Conservation (phyloP, 805 yeast genomes). For the Scheffersomyces ergatensis region DNA sequence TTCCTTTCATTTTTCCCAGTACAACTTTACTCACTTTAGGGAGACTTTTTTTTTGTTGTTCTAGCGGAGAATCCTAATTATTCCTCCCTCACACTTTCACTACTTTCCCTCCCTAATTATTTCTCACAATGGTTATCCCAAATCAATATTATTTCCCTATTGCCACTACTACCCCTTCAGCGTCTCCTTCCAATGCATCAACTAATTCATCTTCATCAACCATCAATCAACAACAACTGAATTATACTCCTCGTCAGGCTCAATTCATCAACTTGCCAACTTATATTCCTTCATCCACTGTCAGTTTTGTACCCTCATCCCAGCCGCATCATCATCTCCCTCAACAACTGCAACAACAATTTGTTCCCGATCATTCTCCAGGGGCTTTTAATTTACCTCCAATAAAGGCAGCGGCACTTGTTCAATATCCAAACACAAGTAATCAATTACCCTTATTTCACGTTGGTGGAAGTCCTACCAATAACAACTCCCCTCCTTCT, state of each 20-base stretch:
- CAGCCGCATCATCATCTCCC: neutral
- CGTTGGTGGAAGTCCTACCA: neutral
- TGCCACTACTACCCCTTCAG: neutral
- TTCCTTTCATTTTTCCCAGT: no score
- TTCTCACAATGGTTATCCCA: neutral
- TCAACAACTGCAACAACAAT: neutral
- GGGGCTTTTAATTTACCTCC: constrained; percentile 1
- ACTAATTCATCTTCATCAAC: constrained; percentile 1
- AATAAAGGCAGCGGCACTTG: neutral
- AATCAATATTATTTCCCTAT: neutral
- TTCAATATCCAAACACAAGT: neutral
- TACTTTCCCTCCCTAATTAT: no score
- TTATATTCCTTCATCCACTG: neutral
- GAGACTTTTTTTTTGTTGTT: no score
- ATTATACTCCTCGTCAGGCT: neutral
- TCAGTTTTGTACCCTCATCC: neutral
- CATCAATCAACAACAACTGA: neutral
- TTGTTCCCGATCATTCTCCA: neutral
- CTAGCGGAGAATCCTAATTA: no score
- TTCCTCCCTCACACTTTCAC: no score
- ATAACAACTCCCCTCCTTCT: neutral
- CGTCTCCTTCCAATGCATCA: constrained; percentile 1
- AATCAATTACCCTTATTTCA: neutral
- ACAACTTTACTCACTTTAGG: no score
- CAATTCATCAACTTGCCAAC: neutral